phyloP scores from a whole-genome alignment of 164 flowering plant genomes.

The Aristolochia californica region DNA sequence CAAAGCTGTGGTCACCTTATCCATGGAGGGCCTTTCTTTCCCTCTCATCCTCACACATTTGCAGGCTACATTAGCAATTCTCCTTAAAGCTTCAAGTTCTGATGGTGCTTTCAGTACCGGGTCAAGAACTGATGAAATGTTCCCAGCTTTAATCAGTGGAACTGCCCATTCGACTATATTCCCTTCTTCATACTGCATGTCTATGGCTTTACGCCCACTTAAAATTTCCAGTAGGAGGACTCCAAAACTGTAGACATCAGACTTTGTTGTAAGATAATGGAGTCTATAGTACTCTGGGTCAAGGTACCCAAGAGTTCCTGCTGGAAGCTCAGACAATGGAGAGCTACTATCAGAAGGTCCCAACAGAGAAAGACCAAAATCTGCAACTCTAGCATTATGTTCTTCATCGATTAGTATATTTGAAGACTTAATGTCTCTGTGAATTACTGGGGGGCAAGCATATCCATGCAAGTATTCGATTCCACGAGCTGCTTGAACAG shows the following conservation, averaged over 20 bases:
- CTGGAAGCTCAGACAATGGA: conserved; percentile 84
- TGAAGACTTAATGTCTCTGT: conserved; percentile 88
- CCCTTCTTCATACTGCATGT: conserved; percentile 81
- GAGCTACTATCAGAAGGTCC: conserved; percentile 88
- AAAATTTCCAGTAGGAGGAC: conserved; percentile 79
- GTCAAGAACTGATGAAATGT: conserved; percentile 51
- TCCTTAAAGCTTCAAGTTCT: conserved; percentile 58
- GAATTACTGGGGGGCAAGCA: conserved; percentile 96
- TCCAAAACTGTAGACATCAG: conserved; percentile 92
- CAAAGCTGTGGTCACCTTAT: conserved; percentile 77
- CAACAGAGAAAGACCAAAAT: conserved; percentile 86
- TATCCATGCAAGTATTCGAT: conserved; percentile 94
- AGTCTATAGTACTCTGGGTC: conserved; percentile 95
- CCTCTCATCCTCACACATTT: conserved; percentile 95
- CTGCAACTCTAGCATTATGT: conserved; percentile 88
- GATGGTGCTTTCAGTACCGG: conserved; percentile 55
- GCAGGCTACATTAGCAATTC: conserved; percentile 72
- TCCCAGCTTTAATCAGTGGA: conserved; percentile 73
- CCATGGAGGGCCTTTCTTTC: conserved; percentile 96
- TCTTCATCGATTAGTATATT: conserved; percentile 92
- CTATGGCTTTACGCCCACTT: conserved; percentile 86
- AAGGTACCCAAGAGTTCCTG: conserved; percentile 90
- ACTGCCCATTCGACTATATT: conserved; percentile 98
- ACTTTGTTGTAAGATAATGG: conserved; percentile 88
- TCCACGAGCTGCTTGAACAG: conserved; percentile 96